Conservation (phyloP, 108 stramenopile species). For the Nannochloropsis salina region DNA sequence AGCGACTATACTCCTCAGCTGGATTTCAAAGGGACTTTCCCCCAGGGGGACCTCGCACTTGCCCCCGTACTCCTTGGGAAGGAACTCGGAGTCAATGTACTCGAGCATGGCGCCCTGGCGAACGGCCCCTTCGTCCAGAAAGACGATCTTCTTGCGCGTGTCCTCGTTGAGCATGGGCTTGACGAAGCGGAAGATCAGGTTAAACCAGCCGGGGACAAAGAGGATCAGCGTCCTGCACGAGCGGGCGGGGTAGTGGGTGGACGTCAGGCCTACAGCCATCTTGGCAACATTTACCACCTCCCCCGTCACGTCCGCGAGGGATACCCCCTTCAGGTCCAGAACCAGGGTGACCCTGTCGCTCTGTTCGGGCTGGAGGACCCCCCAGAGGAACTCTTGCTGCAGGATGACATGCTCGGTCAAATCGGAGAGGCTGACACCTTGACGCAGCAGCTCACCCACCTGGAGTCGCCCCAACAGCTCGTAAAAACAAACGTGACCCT, state of each 20-base stretch:
- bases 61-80: background rate
- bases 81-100: background rate
- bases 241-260: slow-evolving; percentile 41
- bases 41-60: background rate
- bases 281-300: slow-evolving; percentile 33
- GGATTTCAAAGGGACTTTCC: background rate
- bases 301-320: slow-evolving; percentile 25
- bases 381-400: slow-evolving; percentile 39
- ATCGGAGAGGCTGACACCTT: background rate
- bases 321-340: slow-evolving; percentile 33
- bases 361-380: slow-evolving; percentile 26
- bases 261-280: slow-evolving; percentile 33
- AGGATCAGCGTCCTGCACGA: slow-evolving; percentile 26
- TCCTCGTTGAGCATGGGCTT: slow-evolving; percentile 33
- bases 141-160: slow-evolving; percentile 36
- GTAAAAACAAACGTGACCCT: slow-evolving; percentile 32
- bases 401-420: background rate
- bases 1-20: background rate
- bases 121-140: background rate
- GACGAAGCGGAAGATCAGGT: slow-evolving; percentile 35
- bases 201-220: slow-evolving; percentile 35
- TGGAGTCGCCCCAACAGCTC: slow-evolving; percentile 25
- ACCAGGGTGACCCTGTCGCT: slow-evolving; percentile 29
- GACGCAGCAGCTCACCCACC: slow-evolving; percentile 16
- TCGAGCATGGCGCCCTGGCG: background rate